Evolutionary conservation across 805 yeast genomes (phyloP).

Genomic region (Zygotorulaspora florentina): DNA sequence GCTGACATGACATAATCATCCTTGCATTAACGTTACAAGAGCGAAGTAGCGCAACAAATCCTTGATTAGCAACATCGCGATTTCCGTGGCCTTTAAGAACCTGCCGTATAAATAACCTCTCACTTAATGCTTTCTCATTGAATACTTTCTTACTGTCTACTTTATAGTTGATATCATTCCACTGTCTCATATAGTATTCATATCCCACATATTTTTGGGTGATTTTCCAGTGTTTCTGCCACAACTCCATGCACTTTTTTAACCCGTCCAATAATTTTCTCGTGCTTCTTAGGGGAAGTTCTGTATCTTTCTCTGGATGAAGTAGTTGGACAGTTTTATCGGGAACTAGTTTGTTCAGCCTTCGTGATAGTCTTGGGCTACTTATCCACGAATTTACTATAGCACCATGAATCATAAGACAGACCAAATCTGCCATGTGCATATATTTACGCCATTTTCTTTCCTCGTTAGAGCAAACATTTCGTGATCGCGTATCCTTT

Average conservation of each 20-base stretch:
- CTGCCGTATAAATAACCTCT: constrained; percentile 41
- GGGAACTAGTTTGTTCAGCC: constrained; percentile 47
- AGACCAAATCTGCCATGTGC: constrained; percentile 56
- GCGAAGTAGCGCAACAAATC: constrained; percentile 73
- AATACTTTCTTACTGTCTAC: constrained; percentile 19
- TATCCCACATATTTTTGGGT: constrained; percentile 30
- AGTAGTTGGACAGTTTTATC: constrained; percentile 43
- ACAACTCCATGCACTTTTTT: constrained; percentile 58
- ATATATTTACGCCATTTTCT: constrained; percentile 45
- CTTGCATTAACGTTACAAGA: constrained; percentile 69
- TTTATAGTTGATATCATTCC: constrained; percentile 40
- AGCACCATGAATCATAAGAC: constrained; percentile 63
- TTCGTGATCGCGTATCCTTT: constrained; percentile 24
- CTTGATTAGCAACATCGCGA: constrained; percentile 78
- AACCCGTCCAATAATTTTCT: constrained; percentile 73
- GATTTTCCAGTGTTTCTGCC: constrained; percentile 54
- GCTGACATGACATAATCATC: constrained; percentile 78
- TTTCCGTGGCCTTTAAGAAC: constrained; percentile 57
- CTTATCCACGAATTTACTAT: constrained; percentile 74
- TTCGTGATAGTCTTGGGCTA: constrained; percentile 39
- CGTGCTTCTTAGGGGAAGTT: constrained; percentile 43
- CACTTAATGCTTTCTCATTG: constrained; percentile 23
- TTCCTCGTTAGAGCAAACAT: constrained; percentile 51
- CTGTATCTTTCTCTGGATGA: constrained; percentile 41
- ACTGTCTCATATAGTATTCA: constrained; percentile 43